Base-by-base conservation (phyloP, 441 rosid species). In the Euphorbia corollata region DNA sequence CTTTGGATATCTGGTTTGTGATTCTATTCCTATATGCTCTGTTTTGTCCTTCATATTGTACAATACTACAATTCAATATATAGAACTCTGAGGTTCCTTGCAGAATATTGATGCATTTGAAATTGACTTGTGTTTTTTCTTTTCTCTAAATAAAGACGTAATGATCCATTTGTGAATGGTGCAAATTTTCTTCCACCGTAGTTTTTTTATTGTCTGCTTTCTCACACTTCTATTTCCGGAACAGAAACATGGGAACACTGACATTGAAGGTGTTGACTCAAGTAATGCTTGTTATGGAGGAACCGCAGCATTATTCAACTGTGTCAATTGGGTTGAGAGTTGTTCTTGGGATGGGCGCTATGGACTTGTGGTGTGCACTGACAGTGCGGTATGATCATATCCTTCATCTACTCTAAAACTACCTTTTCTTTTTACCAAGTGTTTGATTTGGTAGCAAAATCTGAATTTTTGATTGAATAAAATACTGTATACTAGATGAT, bases 281-380 rank as follows among this genome's bases (percentile, higher is more conserved):
- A 81, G 86, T 19, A 94, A 94, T 81, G 99, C 99, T 68, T 94
- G 99, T 78, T 94, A 94, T 64, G 99, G 99, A 18, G 99, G 99
- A 66, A 94, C 99, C 45, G 99, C 99, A 0, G 99, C 99, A 69
- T 81, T 94, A 71, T 77, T 94, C 63, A 94, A 94, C 61, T 94
- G 97, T 79, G 96, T 94, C 73, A 94, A 94, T 69, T 94, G 99
- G 99, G 97, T 91, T 73, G 99, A 94, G 82, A 90, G 99, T 78
- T 71, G 75, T 72, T 94, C 99, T 10, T 95, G 99, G 99, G 99
- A 91, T 69, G 97, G 99, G 71, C 92, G 99, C 72, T 90, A 92
- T 77, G 98, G 98, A 61, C 91, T 94, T 45, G 97, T 86, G 70
- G 91, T 94, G 63, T 84, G 96, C 75, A 90, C 99, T 19, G 98